Evolutionary conservation across 179 eudicot species (phyloP), one percentile per base, ranked within the genome.

Genomic region (Spergularia azorica): DNA sequence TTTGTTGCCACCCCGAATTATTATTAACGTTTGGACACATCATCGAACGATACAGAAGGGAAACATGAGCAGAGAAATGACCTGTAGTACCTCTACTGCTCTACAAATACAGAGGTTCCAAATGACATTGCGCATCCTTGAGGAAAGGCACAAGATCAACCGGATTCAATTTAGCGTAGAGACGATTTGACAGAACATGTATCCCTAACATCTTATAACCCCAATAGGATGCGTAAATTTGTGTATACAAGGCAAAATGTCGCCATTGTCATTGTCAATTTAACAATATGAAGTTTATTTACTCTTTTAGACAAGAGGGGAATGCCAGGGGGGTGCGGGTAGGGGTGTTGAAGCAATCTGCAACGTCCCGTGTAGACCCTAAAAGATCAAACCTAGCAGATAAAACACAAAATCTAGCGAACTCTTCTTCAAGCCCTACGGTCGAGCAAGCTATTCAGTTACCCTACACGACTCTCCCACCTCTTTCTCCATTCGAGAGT

Each of bases 401-500:
- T 32, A 17, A 15, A 26, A 26, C 16, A 52, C 63, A 48, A 60
- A 50, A 55, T 43, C 70, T 43, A 26, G 32, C 67, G 18, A 46
- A 67, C 16, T 43, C 38, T 43, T 39, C 48, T 4, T 46, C 55
- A 46, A 51, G 26, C 39, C 16, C 15, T 38, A 8, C 58, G 43
- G 38, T 43, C 4, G n/a, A 14, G 21, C 60, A 21, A 20, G 43
- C 72, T 79, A 85, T 3, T 86, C 90, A 43, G 79, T 78, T 63
- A 92, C 66, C 77, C 85, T 84, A 60, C 88, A 82, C 46, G 98
- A 85, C 67, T 77, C 80, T 17, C 94, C 94, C 16, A 95, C 96
- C 0, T 66, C 76, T 38, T 70, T 80, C 79, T 95, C 99, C 99
- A 93, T 93, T 64, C 93, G 86, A 59, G 90, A 74, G 74, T 90